phyloP scores from a whole-genome alignment of 345 rosid genomes.

The Melaleuca quinquenervia region DNA sequence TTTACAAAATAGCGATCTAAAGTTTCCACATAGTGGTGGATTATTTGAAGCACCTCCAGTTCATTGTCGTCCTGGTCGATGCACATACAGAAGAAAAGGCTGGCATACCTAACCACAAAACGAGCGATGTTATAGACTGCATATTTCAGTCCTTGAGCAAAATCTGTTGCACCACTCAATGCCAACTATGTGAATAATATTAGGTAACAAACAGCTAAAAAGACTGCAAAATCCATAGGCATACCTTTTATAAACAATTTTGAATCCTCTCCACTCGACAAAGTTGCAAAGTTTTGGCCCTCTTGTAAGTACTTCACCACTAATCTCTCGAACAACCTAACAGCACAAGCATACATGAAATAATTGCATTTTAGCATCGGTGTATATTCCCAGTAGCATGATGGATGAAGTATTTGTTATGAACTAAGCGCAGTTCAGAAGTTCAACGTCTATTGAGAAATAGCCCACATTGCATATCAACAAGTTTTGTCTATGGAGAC shows the following conservation, averaged over 20 bases:
- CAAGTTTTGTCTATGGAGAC: neutral
- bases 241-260: constrained; percentile 86
- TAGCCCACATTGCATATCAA: neutral
- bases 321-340: constrained; percentile 84
- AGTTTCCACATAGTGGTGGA: constrained; percentile 93
- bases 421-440: neutral
- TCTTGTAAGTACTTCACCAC: constrained; percentile 68
- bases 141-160: neutral
- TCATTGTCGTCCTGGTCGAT: constrained; percentile 88
- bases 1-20: constrained; percentile 93
- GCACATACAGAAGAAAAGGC: constrained; percentile 99
- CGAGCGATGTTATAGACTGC: neutral
- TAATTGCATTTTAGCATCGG: neutral
- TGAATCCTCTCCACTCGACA: constrained; percentile 87
- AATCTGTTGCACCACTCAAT: neutral
- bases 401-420: neutral
- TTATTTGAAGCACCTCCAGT: constrained; percentile 77
- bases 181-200: neutral
- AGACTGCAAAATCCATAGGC: neutral
- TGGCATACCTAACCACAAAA: constrained; percentile 56
- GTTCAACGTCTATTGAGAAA: neutral
- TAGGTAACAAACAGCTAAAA: neutral
- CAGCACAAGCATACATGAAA: neutral
- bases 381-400: neutral
- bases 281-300: constrained; percentile 97